Evolutionary conservation across 2,329 filamentous ascomycete species (phyloP), one percentile per base, ranked within the genome.

Genomic region (Pezicula carpinea): DNA sequence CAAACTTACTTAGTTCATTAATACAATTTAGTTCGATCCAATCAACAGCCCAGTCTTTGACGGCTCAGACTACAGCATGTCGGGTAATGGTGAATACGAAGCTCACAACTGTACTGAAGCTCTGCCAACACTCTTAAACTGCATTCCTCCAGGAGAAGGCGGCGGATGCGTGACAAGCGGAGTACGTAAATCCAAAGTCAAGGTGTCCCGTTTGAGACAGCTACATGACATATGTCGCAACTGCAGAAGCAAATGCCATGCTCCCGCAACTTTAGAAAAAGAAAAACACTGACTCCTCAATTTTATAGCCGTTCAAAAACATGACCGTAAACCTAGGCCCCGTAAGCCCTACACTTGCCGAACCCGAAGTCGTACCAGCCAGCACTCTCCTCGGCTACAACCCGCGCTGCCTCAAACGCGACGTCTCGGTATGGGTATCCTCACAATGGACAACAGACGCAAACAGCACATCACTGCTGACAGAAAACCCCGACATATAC

Each of bases 131-230:
- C 43, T 45, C 4, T 41, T 58, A 2, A 54, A 57, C 31, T 54
- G 66, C 53, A 56, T 64, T 44, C 74, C 72, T 0, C 69, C 70
- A 0, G 78, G 75, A n/a, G 67, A 68, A 0, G 78, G 78, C 13
- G 77, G 78, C 33, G 78, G 78, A 2, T 81, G 77, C 56, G 66
- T 82, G 3, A 66, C 59, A 13, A 67, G 64, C 2, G 73, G 73
- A 1, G 26, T 29, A 29, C 10, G 26, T 29, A 11, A 8, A 29
- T 29, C 10, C 13, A 10, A 29, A 2, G 6, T 29, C 26, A 4
- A 6, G 13, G 13, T 29, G 8, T 11, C 13, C 26, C 13, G 13
- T 11, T 29, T 29, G 26, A 29, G 26, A 8, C 26, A 29, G 26
- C 8, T 29, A 11, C 8, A 11, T 10, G 26, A 5, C 26, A 29